Base-by-base conservation (phyloP, 768 basidiomycete species). In the Omphalotus guepiniiformis region DNA sequence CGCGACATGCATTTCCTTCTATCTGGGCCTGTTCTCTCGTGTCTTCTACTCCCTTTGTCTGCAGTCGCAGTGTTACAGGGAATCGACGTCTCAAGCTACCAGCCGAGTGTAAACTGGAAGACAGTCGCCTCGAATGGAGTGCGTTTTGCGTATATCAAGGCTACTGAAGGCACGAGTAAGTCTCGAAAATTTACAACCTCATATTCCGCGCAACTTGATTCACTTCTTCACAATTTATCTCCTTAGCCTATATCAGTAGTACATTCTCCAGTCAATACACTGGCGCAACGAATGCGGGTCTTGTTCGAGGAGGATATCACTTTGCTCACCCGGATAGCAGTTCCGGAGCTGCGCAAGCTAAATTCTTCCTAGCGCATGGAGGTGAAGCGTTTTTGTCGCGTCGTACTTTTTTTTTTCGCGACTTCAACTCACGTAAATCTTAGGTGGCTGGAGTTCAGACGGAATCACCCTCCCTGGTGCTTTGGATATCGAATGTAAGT, bases 401-500 rank as follows among this genome's bases (percentile, higher is more conserved):
- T 35, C 16, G 5, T 22, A 25, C n/a, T 2, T 30, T n/a, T 48
- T 21, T 4, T 26, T 6, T 21, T 28, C 28, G 27, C 7, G n/a
- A 18, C 18, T 26, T 26, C 32, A 29, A 38, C 4, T 16, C 32
- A 46, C n/a, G 42, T 32, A 9, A 8, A 9, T 18, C 30, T 9
- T 39, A 73, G 74, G 77, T 53, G 78, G 75, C 11, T 82, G 79
- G 79, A 71, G 69, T 26, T 58, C 58, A 2, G 79, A 82, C 50
- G 79, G 76, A 2, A 75, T 68, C 27, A 84, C 82, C 30, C 79
- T 83, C 13, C 82, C 83, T 21, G 82, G 82, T 9, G 77, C 77
- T 5, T 60, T 84, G 9, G 82, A 83, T 52, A 76, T 85, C 44
- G 80, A 85, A 54, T 74, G 82, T 82, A 28, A 47, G 72, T 55